Conservation (phyloP, 2,329 filamentous ascomycete species). For the Arthrobotrys sphaeroides region DNA sequence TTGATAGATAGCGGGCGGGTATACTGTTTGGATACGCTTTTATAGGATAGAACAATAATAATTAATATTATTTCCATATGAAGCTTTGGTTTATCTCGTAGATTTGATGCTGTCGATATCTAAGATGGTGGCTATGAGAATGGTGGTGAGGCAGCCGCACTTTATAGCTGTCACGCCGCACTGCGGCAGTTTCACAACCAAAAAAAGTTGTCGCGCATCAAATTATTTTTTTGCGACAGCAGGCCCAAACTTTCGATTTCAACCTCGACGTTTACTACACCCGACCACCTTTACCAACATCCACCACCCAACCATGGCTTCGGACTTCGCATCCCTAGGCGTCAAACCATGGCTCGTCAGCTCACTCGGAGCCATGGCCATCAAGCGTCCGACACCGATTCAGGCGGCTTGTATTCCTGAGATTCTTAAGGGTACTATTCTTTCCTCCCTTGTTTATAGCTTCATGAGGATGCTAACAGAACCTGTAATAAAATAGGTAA, state of each 20-base stretch:
- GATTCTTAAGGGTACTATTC: conserved; percentile 73
- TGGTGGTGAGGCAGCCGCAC: background rate
- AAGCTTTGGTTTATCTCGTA: too few relatives aligned
- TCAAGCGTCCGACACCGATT: conserved; percentile 88
- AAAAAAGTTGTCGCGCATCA: too few relatives aligned
- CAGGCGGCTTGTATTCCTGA: conserved; percentile 92
- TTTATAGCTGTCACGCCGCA: background rate
- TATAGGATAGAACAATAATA: conserved; percentile 41
- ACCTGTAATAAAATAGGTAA: conserved; percentile 63
- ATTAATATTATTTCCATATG: conserved; percentile 16
- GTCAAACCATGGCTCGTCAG: conserved; percentile 88
- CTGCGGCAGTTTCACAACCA: conserved; percentile 5
- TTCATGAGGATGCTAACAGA: background rate
- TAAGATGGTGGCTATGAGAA: too few relatives aligned
- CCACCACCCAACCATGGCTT: conserved; percentile 54
- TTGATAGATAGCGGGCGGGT: conserved; percentile 45
- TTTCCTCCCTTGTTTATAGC: background rate
- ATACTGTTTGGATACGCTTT: too few relatives aligned
- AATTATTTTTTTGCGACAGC: conserved; percentile 47
- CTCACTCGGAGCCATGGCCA: conserved; percentile 79
- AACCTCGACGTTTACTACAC: background rate
- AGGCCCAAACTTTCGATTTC: background rate
- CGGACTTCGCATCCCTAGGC: conserved; percentile 75
- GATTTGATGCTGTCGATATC: too few relatives aligned
- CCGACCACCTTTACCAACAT: background rate